Percentiles rank a stretch among this genome's conserved stretches.
These are phyloP conservation scores for Firmiana major DNA, from an alignment of 345 rosid genomes.

Conservation along the genomic window DNA sequence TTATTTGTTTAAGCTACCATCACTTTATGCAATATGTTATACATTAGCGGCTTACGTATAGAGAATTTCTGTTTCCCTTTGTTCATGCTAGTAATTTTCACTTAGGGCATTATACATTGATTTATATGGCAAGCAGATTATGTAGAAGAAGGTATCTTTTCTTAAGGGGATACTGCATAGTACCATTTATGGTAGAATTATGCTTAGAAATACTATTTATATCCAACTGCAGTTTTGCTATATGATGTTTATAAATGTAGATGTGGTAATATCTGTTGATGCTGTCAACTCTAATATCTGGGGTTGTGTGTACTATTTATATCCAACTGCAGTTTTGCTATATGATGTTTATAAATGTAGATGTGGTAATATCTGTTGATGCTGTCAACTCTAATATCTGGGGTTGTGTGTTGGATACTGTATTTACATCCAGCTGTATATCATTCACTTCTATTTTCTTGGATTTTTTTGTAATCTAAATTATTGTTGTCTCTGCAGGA, in stretches of 20 bases:
- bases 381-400: not conserved
- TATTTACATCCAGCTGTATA: not conserved
- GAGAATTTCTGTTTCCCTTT: not conserved
- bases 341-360: not conserved
- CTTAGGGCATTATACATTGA: not conserved
- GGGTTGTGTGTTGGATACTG: not conserved
- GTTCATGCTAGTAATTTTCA: not conserved
- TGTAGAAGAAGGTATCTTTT: not conserved
- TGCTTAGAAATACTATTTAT: not conserved
- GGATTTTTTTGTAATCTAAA: not conserved
- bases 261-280: not conserved
- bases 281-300: not conserved
- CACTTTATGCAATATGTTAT: not conserved
- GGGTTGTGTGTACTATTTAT: not conserved
- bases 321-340: not conserved
- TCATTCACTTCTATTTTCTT: not conserved
- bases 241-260: not conserved
- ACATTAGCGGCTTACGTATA: not conserved
- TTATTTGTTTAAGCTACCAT: not conserved
- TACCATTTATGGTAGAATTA: not conserved
- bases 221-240: not conserved
- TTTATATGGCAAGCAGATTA: constrained; percentile 1
- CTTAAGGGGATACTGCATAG: not conserved
- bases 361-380: not conserved
- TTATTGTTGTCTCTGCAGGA: constrained; percentile 37